phyloP scores from a whole-genome alignment of 768 basidiomycete genomes.

The Mycena vitilis region DNA sequence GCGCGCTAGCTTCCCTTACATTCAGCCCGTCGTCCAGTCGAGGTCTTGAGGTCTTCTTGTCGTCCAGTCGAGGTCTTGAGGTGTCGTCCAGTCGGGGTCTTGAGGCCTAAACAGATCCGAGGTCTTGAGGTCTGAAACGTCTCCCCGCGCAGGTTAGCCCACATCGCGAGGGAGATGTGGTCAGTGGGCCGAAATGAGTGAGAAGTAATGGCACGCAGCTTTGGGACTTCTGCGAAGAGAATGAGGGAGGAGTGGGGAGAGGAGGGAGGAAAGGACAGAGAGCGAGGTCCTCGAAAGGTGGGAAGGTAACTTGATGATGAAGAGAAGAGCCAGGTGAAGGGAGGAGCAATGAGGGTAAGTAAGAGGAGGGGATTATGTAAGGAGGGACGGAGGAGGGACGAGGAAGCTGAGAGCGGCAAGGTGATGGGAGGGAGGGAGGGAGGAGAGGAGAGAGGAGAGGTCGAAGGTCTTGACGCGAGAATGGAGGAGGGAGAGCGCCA shows the following conservation, averaged over 20 bases:
- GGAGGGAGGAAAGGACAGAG: too few species aligned
- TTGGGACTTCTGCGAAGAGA: neutral
- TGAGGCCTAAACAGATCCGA: neutral
- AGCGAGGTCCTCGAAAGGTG: too few species aligned
- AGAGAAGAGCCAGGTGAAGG: too few species aligned
- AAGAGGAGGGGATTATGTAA: too few species aligned
- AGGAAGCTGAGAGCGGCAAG: too few species aligned
- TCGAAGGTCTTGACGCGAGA: neutral
- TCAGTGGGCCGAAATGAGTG: neutral
- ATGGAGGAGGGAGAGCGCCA: neutral
- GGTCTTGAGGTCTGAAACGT: neutral
- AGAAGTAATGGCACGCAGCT: neutral
- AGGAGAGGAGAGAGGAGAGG: too few species aligned
- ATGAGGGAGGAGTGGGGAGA: too few species aligned
- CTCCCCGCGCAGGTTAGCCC: neutral
- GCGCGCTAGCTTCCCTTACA: neutral
- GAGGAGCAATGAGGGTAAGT: too few species aligned
- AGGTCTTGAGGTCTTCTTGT: neutral
- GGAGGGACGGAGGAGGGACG: too few species aligned
- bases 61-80: too few species aligned
- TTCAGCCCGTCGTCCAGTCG: neutral
- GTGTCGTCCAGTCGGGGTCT: neutral
- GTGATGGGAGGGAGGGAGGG: too few species aligned
- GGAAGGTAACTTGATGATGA: too few species aligned
- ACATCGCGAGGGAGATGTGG: neutral